Evolutionary conservation across 148 eudicot species (phyloP).

Genomic region (Polygonum maritimum): DNA sequence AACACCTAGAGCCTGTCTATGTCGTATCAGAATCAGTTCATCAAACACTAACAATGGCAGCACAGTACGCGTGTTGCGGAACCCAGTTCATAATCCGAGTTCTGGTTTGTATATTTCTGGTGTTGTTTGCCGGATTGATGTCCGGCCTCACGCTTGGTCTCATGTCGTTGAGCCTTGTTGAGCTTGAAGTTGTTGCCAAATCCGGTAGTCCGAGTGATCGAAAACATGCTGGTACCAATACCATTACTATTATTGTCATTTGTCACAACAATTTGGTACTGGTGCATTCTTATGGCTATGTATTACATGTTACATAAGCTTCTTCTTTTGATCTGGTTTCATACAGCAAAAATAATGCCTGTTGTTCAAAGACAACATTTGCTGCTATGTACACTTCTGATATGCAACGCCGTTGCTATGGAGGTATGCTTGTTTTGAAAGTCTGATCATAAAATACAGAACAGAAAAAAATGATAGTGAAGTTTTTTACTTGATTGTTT

Average conservation of each 20-base stretch:
- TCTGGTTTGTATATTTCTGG: conserved; percentile 19
- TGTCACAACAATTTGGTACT: too few species aligned
- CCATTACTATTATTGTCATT: background rate
- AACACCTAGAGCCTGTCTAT: background rate
- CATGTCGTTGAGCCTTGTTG: conserved; percentile 52
- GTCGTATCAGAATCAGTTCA: background rate
- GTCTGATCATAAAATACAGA: conserved; percentile 56
- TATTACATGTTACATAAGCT: background rate
- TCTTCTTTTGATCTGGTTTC: background rate
- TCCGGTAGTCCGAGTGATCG: conserved; percentile 40
- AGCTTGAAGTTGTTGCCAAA: conserved; percentile 49
- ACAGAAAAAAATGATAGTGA: background rate
- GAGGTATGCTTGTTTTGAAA: conserved; percentile 33
- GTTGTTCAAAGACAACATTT: conserved; percentile 71
- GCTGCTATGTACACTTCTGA: conserved; percentile 63
- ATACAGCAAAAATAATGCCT: conserved; percentile 63
- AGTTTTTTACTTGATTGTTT: too few species aligned
- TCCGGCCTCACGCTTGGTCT: conserved; percentile 71
- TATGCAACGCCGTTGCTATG: conserved; percentile 77
- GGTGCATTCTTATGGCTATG: background rate
- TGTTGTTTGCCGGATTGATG: conserved; percentile 53
- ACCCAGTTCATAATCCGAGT: conserved; percentile 30
- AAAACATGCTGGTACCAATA: conserved; percentile 30
- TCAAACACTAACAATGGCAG: conserved; percentile 14
- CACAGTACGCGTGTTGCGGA: conserved; percentile 31